These are phyloP conservation scores for Didymella pomorum DNA, from an alignment of 2,329 filamentous ascomycete species.

Conservation along the genomic window DNA sequence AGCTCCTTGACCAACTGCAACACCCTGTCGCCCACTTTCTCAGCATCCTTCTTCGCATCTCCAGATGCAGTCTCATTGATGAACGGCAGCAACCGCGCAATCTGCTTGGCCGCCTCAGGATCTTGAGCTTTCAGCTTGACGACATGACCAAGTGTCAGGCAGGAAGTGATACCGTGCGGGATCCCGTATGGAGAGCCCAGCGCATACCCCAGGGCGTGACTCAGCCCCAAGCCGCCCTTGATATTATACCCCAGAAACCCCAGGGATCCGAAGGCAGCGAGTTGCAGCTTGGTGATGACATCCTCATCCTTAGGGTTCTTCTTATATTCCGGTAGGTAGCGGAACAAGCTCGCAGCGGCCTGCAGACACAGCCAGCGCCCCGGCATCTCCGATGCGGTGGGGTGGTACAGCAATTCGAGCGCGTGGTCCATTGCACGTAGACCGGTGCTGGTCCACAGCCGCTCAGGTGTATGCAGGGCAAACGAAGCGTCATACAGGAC, in stretches of 20 bases:
- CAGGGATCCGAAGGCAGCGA: conserved; percentile 61
- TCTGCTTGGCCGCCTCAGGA: conserved; percentile 54
- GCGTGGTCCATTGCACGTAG: conserved; percentile 65
- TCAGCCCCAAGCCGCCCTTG: conserved; percentile 60
- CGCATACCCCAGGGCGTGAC: conserved; percentile 59
- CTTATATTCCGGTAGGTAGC: conserved; percentile 58
- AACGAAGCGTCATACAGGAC: conserved; percentile 64
- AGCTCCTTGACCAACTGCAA: conserved; percentile 54
- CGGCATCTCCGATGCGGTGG: conserved; percentile 61
- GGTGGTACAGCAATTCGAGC: conserved; percentile 63
- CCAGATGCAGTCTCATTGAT: conserved; percentile 52
- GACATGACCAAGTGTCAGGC: conserved; percentile 63
- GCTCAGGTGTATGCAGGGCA: conserved; percentile 59
- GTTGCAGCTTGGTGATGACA: conserved; percentile 59
- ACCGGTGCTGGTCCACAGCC: conserved; percentile 61
- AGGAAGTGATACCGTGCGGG: conserved; percentile 64
- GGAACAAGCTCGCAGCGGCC: conserved; percentile 59
- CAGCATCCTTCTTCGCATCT: conserved; percentile 54
- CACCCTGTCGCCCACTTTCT: conserved; percentile 56
- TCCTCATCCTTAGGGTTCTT: conserved; percentile 56
- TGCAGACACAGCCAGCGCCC: conserved; percentile 56
- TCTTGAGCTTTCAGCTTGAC: conserved; percentile 61
- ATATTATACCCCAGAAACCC: conserved; percentile 61
- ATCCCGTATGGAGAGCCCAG: conserved; percentile 64
- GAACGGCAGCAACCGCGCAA: conserved; percentile 56